Conservation (phyloP, 2,329 filamentous ascomycete genomes). For the Calonectria honghensis region DNA sequence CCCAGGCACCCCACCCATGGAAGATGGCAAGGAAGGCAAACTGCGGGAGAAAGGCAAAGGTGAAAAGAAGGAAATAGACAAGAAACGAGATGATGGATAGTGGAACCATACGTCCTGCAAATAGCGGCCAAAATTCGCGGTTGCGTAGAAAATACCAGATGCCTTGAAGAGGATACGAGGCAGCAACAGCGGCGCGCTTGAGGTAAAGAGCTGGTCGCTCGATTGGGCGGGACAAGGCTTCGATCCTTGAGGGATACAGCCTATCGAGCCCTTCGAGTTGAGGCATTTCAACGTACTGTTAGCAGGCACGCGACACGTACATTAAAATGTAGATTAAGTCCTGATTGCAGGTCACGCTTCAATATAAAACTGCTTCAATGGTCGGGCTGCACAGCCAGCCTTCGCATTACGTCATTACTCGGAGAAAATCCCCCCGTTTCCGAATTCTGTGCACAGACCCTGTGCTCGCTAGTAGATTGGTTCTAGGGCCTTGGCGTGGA, state of each 20-base stretch:
- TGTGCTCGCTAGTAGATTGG: background rate
- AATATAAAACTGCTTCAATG: background rate
- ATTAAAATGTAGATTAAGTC: conserved; percentile 10
- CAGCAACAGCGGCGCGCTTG: conserved; percentile 66
- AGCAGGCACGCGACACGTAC: background rate
- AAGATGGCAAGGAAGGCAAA: conserved; percentile 93
- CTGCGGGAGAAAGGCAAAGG: conserved; percentile 91
- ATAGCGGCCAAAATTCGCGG: conserved; percentile 88
- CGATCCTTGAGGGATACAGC: conserved; percentile 42
- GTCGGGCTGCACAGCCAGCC: conserved; percentile 36
- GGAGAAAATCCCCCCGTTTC: conserved; percentile 32
- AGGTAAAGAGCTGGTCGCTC: conserved; percentile 65
- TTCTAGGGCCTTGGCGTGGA: background rate
- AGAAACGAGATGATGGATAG: conserved; percentile 87
- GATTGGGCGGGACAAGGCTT: conserved; percentile 51
- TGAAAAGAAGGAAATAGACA: conserved; percentile 89
- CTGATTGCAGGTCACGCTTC: conserved; percentile 11
- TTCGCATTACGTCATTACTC: conserved; percentile 40
- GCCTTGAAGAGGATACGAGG: conserved; percentile 79
- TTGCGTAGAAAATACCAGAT: conserved; percentile 88
- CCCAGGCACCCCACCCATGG: conserved; percentile 90
- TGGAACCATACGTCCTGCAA: conserved; percentile 85
- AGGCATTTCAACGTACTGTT: conserved; percentile 46
- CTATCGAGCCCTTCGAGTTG: conserved; percentile 34
- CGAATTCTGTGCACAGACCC: conserved; percentile 33